These are phyloP conservation scores for Debaryomyces maramus DNA, from an alignment of 805 yeast species.

Conservation along the genomic window DNA sequence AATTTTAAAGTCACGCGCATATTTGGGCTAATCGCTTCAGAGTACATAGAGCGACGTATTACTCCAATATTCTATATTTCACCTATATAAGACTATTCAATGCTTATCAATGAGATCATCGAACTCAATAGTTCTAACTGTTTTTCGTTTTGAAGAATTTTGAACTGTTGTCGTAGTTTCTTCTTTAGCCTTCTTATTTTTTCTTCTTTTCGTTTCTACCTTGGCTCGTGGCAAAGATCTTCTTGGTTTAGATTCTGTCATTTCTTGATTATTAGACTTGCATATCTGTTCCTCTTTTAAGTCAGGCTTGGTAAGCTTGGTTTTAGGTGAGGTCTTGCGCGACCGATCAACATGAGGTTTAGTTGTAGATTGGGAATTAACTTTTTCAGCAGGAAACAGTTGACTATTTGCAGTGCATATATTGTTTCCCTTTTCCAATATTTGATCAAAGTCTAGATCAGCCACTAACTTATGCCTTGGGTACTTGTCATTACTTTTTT, in stretches of 20 bases:
- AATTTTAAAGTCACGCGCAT: not conserved
- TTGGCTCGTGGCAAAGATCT: no score
- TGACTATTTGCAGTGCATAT: not conserved
- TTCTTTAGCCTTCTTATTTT: slow-evolving; percentile 1
- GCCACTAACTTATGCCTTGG: slow-evolving; percentile 31
- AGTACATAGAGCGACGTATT: no score
- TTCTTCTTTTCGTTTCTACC: slow-evolving; percentile 1
- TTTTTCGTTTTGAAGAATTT: slow-evolving; percentile 7
- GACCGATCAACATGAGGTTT: no score
- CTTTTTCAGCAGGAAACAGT: no score
- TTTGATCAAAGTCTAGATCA: slow-evolving; percentile 28
- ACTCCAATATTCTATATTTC: no score
- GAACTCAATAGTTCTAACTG: slow-evolving; percentile 18
- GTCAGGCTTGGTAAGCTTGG: no score
- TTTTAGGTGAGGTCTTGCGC: no score
- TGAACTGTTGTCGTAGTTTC: not conserved
- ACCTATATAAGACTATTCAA: not conserved
- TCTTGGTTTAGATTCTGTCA: no score
- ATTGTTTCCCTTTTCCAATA: slow-evolving; percentile 20
- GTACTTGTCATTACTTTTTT: slow-evolving; percentile 13
- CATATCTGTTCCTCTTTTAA: no score
- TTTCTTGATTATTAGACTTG: no score
- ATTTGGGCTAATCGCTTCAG: no score
- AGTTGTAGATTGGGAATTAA: no score
- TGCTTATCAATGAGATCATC: slow-evolving; percentile 13